Evolutionary conservation across 345 rosid species (phyloP), one percentile per base, ranked within the genome.

Genomic region (Litchi chinensis): DNA sequence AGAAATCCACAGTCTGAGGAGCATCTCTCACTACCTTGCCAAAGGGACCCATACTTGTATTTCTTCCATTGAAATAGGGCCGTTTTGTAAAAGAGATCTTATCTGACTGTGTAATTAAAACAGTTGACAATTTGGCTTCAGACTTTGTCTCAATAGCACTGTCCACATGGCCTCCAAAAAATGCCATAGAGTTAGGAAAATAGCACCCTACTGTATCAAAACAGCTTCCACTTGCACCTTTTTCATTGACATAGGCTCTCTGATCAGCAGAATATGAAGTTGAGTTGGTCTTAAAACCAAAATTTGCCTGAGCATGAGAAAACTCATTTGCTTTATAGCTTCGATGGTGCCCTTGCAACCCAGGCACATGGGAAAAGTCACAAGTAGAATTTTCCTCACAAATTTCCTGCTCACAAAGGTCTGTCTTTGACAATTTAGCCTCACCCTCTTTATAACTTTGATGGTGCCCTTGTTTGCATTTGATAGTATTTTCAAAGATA

Each of bases 251-350:
- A 28, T 26, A 15, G 46, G 52, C 68, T 40, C 46, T 71, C 46
- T 71, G 68, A 28, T 80, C 77, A 69, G 62, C 67, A 57, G 64
- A 79, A 80, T 18, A 50, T 41, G 72, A 82, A n/a, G 21, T 72
- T 28, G 57, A 65, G 50, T 52, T 70, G 24, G 57, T 32, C 62
- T 76, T 54, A 44, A 65, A 79, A 69, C 66, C 62, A 39, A 59
- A 48, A 39, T 0, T 68, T 41, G 50, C 63, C 22, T 10, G 70
- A 16, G 67, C 44, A 70, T n/a, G 50, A 18, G 60, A 71, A 65
- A 77, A 65, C 41, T 77, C 68, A 66, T 71, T 73, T 65, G 28
- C 44, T 59, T 44, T 16, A 71, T 65, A 12, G 62, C 22, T 71
- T 54, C 22, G 77, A 24, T 6, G 73, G 43, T 21, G 48, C 40